These are phyloP conservation scores for Tylopilus subfusipes DNA, from an alignment of 768 basidiomycete genomes.

Conservation along the genomic window DNA sequence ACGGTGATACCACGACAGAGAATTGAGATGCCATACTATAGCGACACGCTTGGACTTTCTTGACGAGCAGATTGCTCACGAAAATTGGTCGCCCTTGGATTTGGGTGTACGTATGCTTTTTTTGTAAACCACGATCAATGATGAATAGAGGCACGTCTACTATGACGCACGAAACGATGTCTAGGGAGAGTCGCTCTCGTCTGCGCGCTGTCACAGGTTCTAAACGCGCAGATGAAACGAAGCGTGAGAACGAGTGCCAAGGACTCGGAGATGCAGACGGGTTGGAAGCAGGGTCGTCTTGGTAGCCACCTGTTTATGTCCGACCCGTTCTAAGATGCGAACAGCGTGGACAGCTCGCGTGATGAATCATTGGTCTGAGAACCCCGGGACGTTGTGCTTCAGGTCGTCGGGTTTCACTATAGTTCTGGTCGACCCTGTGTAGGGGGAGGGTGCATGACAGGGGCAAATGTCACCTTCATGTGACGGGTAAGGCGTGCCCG, in stretches of 20 bases:
- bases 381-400: neutral
- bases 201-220: neutral
- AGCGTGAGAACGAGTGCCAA: neutral
- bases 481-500: too few relatives aligned
- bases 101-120: neutral
- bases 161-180: too few relatives aligned
- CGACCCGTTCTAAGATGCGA: too few relatives aligned
- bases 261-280: too few relatives aligned
- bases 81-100: neutral
- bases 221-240: neutral
- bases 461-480: too few relatives aligned
- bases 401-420: too few relatives aligned
- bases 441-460: too few relatives aligned
- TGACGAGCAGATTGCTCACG: neutral
- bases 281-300: neutral
- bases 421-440: too few relatives aligned
- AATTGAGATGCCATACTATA: neutral
- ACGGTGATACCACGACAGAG: neutral
- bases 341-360: neutral
- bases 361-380: too few relatives aligned
- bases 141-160: too few relatives aligned
- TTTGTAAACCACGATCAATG: neutral
- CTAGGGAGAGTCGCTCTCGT: too few relatives aligned
- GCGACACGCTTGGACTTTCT: neutral
- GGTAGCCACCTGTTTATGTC: too few relatives aligned